Conservation (phyloP, 2,329 filamentous ascomycete genomes). For the Calonectria naviculata region DNA sequence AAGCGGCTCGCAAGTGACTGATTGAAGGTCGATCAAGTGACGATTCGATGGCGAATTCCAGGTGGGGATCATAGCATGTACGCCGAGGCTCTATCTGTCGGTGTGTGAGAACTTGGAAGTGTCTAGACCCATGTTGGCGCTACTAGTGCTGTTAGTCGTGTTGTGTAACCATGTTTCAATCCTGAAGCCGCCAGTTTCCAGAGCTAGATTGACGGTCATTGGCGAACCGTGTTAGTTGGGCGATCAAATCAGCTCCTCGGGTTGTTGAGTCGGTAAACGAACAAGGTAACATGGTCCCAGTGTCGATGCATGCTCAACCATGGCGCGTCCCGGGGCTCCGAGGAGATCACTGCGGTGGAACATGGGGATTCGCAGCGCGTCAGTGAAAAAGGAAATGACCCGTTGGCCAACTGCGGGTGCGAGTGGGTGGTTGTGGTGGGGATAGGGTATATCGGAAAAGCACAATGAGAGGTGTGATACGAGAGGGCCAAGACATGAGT, state of each 20-base stretch:
- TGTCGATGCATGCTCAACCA: neutral
- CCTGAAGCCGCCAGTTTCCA: neutral
- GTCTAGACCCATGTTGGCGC: neutral
- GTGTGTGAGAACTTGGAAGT: neutral
- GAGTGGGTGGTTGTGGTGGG: neutral
- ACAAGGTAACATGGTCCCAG: neutral
- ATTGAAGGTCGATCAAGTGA: neutral
- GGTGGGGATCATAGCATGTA: constrained; percentile 1
- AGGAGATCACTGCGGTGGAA: neutral
- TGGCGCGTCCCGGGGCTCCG: neutral
- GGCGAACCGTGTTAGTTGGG: neutral
- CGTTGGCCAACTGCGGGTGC: neutral
- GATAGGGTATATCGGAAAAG: neutral
- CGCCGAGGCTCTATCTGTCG: neutral
- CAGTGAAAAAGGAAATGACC: neutral
- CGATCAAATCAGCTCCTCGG: neutral
- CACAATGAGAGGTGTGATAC: neutral
- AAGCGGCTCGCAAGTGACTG: neutral
- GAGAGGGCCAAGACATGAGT: neutral
- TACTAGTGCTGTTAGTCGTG: constrained; percentile 14
- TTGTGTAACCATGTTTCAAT: neutral
- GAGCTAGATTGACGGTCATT: neutral
- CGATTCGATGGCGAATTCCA: neutral
- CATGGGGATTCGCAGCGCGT: neutral
- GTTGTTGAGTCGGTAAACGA: neutral